A percentile compares a stretch with the other conserved stretches of the same genome.
These are phyloP conservation scores for Przewalskia tangutica DNA, from an alignment of 257 asterid species.

Conservation along the genomic window DNA sequence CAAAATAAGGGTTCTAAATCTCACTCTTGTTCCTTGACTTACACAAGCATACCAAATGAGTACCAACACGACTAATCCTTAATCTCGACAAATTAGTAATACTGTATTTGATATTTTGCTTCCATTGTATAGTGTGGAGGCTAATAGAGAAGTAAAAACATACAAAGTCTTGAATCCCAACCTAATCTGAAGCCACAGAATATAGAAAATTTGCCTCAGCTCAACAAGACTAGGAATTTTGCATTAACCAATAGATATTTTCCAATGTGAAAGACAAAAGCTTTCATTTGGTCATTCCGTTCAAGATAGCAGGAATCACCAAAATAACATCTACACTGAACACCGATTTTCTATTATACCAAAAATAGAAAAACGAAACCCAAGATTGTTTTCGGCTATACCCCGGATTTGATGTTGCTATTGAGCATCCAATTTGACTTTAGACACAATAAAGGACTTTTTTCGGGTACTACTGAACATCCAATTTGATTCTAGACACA, in stretches of 20 bases:
- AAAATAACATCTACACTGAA: neutral
- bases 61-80: neutral
- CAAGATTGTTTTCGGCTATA: neutral
- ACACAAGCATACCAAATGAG: neutral
- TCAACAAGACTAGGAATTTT: neutral
- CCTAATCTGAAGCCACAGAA: neutral
- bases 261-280: neutral
- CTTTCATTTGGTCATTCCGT: neutral
- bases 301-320: neutral
- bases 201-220: neutral
- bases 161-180: neutral
- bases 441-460: neutral
- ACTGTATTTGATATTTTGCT: neutral
- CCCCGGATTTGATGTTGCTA: neutral
- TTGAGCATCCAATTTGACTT: neutral
- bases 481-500: neutral
- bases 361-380: neutral
- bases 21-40: neutral
- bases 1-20: neutral
- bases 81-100: neutral
- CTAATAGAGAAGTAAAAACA: neutral
- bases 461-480: neutral
- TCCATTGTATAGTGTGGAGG: neutral
- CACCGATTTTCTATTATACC: neutral
- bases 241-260: neutral